Base-by-base conservation (phyloP, 768 basidiomycete genomes). In the Russula brevipes region DNA sequence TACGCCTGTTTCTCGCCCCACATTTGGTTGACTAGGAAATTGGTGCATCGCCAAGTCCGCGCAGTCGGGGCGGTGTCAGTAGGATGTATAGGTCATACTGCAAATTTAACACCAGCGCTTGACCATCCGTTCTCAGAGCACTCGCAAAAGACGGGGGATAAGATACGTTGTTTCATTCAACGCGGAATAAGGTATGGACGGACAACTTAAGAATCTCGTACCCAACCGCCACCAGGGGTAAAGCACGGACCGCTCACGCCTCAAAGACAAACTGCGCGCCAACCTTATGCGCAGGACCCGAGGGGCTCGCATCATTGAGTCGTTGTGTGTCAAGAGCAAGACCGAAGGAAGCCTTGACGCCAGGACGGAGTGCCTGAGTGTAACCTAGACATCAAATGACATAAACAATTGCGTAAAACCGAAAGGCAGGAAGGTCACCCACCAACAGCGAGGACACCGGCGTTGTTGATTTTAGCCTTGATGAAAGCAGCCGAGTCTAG, bases 401-500 rank as follows among this genome's bases (percentile, higher is more conserved):
- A 42, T 73, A 45, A 71, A 65, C 11, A 35, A 61, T 53, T 24
- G 24, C 54, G 51, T 56, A 53, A 50, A 4, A 56, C 39, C 17
- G 24, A 30, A 61, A 38, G 16, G 41, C n/a, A 33, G 47, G 51
- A n/a, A 57, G 31, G 31, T n/a, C 76, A 65, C 73, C 2, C 38
- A 91, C 85, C 88, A 68, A 96, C 86, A 70, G 85, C 88, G 69
- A 97, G 82, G 73, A 95, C 82, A 81, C 95, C 95, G 62, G 85
- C 75, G 79, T 95, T 96, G 86, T 98, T 98, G 81, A 98, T 95
- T 84, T 98, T 98, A 69, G 94, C 91, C 84, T 99, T 98, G 78
- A 98, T 82, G 73, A 91, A 98, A 9, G 94, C 88, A 68, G 93
- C 86, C 36, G 82, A 76, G 78, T 98, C 94, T 66, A 95, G 86